Conservation (phyloP, 2,329 filamentous ascomycete genomes). For the Myrmaecium sp. region DNA sequence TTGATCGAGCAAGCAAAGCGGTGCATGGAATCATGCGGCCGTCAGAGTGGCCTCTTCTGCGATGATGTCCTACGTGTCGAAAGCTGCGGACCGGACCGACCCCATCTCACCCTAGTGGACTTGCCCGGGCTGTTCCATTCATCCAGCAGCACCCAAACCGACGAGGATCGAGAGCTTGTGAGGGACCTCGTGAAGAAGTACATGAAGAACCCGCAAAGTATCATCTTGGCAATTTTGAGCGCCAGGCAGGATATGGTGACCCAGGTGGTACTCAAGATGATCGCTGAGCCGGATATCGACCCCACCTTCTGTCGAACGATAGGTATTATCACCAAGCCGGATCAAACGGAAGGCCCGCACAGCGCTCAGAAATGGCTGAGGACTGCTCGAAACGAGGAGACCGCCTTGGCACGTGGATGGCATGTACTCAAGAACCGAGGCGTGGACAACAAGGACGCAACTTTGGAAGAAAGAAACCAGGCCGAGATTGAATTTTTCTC, state of each 20-base stretch:
- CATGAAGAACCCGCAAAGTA: constrained; percentile 37
- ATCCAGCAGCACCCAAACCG: constrained; percentile 13
- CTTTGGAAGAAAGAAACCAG: constrained; percentile 19
- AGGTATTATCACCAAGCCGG: constrained; percentile 22
- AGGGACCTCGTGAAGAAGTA: constrained; percentile 30
- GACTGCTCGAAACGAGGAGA: too few species aligned
- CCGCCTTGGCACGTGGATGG: too few species aligned
- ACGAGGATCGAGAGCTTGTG: constrained; percentile 17
- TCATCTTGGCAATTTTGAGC: constrained; percentile 14
- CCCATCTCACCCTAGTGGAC: constrained; percentile 17
- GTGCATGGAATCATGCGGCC: constrained; percentile 31
- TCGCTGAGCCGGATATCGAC: constrained; percentile 20
- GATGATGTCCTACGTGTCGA: constrained; percentile 13
- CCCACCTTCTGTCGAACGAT: constrained; percentile 14
- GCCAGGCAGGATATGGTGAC: constrained; percentile 25
- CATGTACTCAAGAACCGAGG: too few species aligned
- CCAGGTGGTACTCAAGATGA: constrained; percentile 28
- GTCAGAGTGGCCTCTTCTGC: too few species aligned
- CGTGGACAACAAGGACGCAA: constrained; percentile 19
- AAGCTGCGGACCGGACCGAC: constrained; percentile 9
- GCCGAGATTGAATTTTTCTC: constrained; percentile 19
- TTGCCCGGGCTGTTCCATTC: constrained; percentile 23
- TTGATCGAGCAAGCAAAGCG: constrained; percentile 35
- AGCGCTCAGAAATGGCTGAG: too few species aligned
- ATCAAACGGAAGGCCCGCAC: constrained; percentile 18